Base-by-base conservation (phyloP, 306 rosid species). In the Elaeagnus macrophylla region DNA sequence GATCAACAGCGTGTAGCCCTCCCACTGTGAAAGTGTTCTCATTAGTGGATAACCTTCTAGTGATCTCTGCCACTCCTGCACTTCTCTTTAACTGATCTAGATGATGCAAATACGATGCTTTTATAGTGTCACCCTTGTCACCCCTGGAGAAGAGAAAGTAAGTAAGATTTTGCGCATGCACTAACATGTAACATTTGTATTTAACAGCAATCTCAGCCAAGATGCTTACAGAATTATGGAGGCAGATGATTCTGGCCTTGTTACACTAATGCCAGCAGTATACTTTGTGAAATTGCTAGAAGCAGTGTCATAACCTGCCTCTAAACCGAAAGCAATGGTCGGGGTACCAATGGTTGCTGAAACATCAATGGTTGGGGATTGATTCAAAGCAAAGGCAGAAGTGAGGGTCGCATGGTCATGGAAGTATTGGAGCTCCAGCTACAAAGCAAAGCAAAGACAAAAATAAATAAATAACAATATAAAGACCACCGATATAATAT, bases 351-450 rank as follows among this genome's bases (percentile, higher is more conserved):
- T 6, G 50, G 89, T 78, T 60, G 85, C 79, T 49, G 99, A 75
- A 61, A 87, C 66, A 65, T 93, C 99, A 74, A 87, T 8, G 2
- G 67, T 52, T 51, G 96, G 99, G 19, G 78, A 65, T 71, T 87
- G 95, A 32, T 67, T 84, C 81, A 86, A 48, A 37, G 83, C 80
- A 39, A 78, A 45, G 1, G 75, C 79, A 16, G 85, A 69, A 12
- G 85, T 67, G 54, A 93, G 39, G 67, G 95, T 72, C 45, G 89
- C 99, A 68, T 93, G 96, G 60, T 87, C 81, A 61, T 93, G 99
- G 68, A 82, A 84, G 75, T 93, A 93, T 69, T 93, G 99, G 55
- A 93, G 70, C 81, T 87, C 99, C 76, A 93, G 42, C 99, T 93
- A 80, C 63, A 64, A 52, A 66, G 57, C 52, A 43, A 35, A 55